These are phyloP conservation scores for Kazachstania taianensis DNA, from an alignment of 805 yeast species.

Conservation along the genomic window DNA sequence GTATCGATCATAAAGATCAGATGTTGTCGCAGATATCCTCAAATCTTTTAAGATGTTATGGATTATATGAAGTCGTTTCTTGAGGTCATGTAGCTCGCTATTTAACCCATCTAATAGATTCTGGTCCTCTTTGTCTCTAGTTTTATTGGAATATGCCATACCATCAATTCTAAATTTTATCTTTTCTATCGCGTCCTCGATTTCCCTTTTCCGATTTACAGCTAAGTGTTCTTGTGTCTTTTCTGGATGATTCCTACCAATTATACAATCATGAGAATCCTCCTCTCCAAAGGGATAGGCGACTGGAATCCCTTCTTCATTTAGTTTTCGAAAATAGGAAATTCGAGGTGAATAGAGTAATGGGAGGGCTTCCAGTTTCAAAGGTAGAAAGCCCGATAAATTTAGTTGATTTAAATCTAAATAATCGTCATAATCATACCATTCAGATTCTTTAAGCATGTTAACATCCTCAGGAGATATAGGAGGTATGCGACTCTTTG, in stretches of 20 bases:
- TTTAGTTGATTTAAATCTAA: constrained; percentile 52
- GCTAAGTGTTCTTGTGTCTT: constrained; percentile 42
- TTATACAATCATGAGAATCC: constrained; percentile 42
- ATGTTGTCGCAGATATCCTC: constrained; percentile 11
- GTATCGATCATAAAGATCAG: too few species aligned
- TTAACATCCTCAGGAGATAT: constrained; percentile 2
- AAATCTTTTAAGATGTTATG: constrained; percentile 27
- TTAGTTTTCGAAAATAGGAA: constrained; percentile 48
- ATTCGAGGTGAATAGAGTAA: constrained; percentile 47
- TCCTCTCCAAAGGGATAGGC: constrained; percentile 52
- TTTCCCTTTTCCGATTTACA: constrained; percentile 29
- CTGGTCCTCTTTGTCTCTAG: constrained; percentile 1
- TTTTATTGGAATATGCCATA: background rate
- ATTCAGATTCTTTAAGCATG: constrained; percentile 25
- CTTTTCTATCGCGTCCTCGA: constrained; percentile 31
- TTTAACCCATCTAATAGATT: constrained; percentile 11
- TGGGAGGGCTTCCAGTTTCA: constrained; percentile 35
- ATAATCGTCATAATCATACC: constrained; percentile 74
- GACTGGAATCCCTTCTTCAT: constrained; percentile 34
- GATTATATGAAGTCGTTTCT: constrained; percentile 26
- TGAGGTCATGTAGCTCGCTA: constrained; percentile 23
- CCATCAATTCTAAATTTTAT: constrained; percentile 8
- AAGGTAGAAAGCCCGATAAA: constrained; percentile 32
- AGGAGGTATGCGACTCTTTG: background rate
- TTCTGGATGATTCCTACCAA: constrained; percentile 45